Conservation (phyloP, 2,329 filamentous ascomycete species). For the Calonectria crousiana region DNA sequence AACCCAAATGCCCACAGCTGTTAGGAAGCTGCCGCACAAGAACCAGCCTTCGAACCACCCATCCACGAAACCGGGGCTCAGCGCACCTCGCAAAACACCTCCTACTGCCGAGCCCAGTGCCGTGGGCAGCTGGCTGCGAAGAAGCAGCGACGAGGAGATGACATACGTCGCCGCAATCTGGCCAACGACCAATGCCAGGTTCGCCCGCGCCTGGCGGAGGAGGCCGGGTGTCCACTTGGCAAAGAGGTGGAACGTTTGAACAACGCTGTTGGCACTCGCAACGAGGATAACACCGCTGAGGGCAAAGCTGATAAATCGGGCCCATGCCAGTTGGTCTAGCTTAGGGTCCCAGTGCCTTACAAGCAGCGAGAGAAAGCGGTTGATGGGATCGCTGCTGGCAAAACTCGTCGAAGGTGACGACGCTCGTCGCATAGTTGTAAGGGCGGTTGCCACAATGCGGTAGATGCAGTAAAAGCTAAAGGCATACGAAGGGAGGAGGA, state of each 20-base stretch:
- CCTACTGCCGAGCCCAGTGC: constrained; percentile 83
- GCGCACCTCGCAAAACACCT: constrained; percentile 80
- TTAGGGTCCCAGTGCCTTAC: constrained; percentile 87
- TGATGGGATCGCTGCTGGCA: constrained; percentile 83
- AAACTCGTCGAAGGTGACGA: constrained; percentile 61
- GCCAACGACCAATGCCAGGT: constrained; percentile 81
- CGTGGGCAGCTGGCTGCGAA: constrained; percentile 81
- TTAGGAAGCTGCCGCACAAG: constrained; percentile 74
- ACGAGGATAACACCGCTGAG: constrained; percentile 86
- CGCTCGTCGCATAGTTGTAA: constrained; percentile 74
- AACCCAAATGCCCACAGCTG: constrained; percentile 79
- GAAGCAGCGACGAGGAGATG: constrained; percentile 81
- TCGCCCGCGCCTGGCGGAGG: constrained; percentile 80
- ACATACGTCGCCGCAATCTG: constrained; percentile 90
- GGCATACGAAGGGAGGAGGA: constrained; percentile 72
- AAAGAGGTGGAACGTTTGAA: constrained; percentile 89
- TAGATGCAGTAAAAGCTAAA: constrained; percentile 90
- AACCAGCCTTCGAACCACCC: constrained; percentile 93
- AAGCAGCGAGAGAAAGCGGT: constrained; percentile 82
- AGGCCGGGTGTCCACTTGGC: constrained; percentile 79
- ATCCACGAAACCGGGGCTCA: constrained; percentile 72
- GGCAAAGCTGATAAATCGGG: constrained; percentile 86
- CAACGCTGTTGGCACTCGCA: constrained; percentile 82
- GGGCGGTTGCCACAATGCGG: constrained; percentile 78
- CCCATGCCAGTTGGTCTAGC: constrained; percentile 86